phyloP scores from a whole-genome alignment of 306 rosid species.

The Urtica urens region DNA sequence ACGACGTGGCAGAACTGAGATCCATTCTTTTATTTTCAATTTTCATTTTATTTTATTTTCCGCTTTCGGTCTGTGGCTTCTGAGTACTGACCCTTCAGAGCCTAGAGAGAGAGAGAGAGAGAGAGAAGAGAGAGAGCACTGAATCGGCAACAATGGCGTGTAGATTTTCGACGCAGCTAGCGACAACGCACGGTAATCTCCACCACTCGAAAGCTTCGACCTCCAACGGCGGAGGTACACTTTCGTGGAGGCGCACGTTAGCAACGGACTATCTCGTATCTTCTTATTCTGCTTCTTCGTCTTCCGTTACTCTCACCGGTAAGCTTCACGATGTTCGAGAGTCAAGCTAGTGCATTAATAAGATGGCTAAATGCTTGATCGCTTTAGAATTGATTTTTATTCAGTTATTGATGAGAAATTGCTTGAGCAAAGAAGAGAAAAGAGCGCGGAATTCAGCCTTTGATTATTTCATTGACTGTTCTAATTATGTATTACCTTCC shows the following conservation, averaged over 20 bases:
- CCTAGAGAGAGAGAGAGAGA: not conserved
- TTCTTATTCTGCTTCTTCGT: constrained; percentile 9
- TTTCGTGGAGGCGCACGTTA: constrained; percentile 37
- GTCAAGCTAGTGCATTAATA: too few species aligned
- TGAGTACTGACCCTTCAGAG: too few species aligned
- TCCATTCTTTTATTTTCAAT: constrained; percentile 8
- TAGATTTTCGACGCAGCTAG: constrained; percentile 39
- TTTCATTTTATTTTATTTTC: not conserved
- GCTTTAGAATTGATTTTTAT: not conserved
- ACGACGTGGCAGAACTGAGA: constrained; percentile 36
- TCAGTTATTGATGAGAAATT: too few species aligned
- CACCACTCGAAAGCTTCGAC: constrained; percentile 7
- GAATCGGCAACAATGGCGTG: constrained; percentile 42
- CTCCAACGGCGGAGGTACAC: not conserved
- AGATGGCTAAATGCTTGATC: not conserved
- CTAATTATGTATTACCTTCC: too few species aligned
- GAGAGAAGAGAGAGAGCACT: not conserved
- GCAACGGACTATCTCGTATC: constrained; percentile 23
- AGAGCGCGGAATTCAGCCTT: not conserved
- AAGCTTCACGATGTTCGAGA: too few species aligned
- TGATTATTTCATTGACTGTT: too few species aligned
- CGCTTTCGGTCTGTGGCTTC: not conserved
- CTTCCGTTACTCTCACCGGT: constrained; percentile 17
- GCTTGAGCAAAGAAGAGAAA: not conserved
- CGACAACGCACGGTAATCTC: constrained; percentile 21